These are phyloP conservation scores for Candida coquimbonensis DNA, from an alignment of 805 yeast species.

Conservation along the genomic window DNA sequence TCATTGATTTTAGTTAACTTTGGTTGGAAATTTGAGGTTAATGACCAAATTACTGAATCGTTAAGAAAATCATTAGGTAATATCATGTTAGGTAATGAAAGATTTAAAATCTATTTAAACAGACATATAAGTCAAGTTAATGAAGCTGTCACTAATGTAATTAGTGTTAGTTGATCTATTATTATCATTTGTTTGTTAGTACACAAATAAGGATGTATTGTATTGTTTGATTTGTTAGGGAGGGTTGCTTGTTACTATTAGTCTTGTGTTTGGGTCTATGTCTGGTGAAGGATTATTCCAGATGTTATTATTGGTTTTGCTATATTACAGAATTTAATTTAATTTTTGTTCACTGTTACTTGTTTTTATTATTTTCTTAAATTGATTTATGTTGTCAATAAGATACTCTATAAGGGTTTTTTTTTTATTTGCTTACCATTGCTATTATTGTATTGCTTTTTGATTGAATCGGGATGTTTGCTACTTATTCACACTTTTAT, in stretches of 20 bases:
- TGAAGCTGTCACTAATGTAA: conserved; percentile 31
- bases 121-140: conserved; percentile 32
- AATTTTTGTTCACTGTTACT: too few species aligned
- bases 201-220: not conserved
- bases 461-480: not conserved
- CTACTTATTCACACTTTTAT: too few species aligned
- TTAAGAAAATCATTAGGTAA: conserved; percentile 39
- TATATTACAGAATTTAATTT: too few species aligned
- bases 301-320: too few species aligned
- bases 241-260: too few species aligned
- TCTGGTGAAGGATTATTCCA: too few species aligned
- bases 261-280: not conserved
- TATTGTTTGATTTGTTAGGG: not conserved
- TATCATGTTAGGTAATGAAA: conserved; percentile 45
- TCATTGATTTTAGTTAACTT: conserved; percentile 32
- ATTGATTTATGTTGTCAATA: too few species aligned
- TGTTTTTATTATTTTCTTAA: too few species aligned
- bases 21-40: conserved; percentile 29
- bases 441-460: too few species aligned
- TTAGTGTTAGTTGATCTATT: conserved; percentile 12
- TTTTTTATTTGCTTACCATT: too few species aligned
- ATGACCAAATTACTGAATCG: conserved; percentile 30
- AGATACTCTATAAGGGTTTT: too few species aligned
- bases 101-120: conserved; percentile 37
- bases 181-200: not conserved